Evolutionary conservation across 768 basidiomycete genomes (phyloP).

Genomic region (Boletus reticuloceps): DNA sequence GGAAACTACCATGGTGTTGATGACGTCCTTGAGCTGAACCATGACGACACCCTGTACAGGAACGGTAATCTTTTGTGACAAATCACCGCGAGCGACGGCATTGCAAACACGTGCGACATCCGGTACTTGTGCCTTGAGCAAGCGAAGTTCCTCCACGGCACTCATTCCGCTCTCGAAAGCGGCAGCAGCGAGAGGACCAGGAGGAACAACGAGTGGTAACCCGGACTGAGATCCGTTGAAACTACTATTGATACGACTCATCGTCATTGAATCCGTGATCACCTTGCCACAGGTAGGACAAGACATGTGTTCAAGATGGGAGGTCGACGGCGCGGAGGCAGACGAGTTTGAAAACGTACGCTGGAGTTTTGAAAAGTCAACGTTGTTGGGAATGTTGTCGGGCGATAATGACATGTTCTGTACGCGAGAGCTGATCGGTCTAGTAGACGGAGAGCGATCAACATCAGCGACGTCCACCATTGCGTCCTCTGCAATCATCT

Average conservation of each 20-base stretch:
- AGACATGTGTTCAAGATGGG: conserved; percentile 37
- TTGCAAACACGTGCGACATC: conserved; percentile 79
- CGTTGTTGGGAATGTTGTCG: conserved; percentile 42
- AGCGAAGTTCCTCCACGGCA: conserved; percentile 71
- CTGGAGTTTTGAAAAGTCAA: conserved; percentile 35
- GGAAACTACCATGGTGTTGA: conserved; percentile 58
- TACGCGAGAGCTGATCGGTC: conserved; percentile 29
- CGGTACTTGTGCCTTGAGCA: conserved; percentile 84
- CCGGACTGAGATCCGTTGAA: conserved; percentile 30
- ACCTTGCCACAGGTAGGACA: conserved; percentile 58
- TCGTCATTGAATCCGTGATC: conserved; percentile 43
- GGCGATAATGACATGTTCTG: conserved; percentile 51
- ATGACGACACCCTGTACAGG: conserved; percentile 76
- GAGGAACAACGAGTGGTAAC: conserved; percentile 46
- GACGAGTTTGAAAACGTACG: conserved; percentile 33
- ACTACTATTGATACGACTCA: conserved; percentile 26
- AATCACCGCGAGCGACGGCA: conserved; percentile 72
- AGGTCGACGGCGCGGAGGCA: conserved; percentile 45
- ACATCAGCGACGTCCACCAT: conserved; percentile 24
- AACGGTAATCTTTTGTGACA: conserved; percentile 78
- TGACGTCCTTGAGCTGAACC: conserved; percentile 78
- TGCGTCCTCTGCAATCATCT: conserved; percentile 28
- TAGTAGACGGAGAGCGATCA: conserved; percentile 20
- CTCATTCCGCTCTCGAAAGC: conserved; percentile 61
- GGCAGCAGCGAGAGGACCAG: conserved; percentile 54